These are phyloP conservation scores for Acacia concinna DNA, from an alignment of 331 rosid genomes.

Conservation along the genomic window DNA sequence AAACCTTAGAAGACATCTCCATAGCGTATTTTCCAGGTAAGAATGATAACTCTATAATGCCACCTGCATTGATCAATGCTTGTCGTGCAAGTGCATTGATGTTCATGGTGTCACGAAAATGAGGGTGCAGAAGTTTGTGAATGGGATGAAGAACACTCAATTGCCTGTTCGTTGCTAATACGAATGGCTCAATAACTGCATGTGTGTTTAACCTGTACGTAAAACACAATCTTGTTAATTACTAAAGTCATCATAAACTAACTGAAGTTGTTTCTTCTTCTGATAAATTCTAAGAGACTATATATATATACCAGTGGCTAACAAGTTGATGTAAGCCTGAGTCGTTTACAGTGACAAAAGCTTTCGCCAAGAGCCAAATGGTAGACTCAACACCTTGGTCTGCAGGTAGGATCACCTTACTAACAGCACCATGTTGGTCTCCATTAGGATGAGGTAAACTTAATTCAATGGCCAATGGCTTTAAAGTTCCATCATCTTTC, in stretches of 20 bases:
- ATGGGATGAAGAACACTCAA: slow-evolving; percentile 65
- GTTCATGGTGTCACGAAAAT: slow-evolving; percentile 63
- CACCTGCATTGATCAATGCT: slow-evolving; percentile 50
- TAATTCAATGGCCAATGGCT: slow-evolving; percentile 59
- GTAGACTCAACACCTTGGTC: slow-evolving; percentile 34
- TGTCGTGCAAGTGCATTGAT: slow-evolving; percentile 61
- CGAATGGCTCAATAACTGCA: slow-evolving; percentile 64
- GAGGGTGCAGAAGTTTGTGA: slow-evolving; percentile 60
- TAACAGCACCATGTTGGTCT: slow-evolving; percentile 42
- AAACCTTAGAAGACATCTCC: slow-evolving; percentile 53
- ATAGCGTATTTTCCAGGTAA: slow-evolving; percentile 49
- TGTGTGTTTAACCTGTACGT: slow-evolving; percentile 61
- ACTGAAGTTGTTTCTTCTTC: too few species aligned
- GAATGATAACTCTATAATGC: slow-evolving; percentile 51
- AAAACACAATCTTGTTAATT: background rate
- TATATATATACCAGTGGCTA: slow-evolving; percentile 61
- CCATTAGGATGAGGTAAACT: slow-evolving; percentile 58
- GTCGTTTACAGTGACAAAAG: slow-evolving; percentile 59
- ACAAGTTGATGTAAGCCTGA: slow-evolving; percentile 64
- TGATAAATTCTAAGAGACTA: background rate
- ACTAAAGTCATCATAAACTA: background rate
- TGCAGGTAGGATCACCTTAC: slow-evolving; percentile 44
- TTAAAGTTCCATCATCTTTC: slow-evolving; percentile 53
- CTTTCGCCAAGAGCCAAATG: slow-evolving; percentile 65
- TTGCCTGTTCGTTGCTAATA: slow-evolving; percentile 67